Conservation (phyloP, 1,139 yeast genomes). For the Petasospora fabianii region DNA sequence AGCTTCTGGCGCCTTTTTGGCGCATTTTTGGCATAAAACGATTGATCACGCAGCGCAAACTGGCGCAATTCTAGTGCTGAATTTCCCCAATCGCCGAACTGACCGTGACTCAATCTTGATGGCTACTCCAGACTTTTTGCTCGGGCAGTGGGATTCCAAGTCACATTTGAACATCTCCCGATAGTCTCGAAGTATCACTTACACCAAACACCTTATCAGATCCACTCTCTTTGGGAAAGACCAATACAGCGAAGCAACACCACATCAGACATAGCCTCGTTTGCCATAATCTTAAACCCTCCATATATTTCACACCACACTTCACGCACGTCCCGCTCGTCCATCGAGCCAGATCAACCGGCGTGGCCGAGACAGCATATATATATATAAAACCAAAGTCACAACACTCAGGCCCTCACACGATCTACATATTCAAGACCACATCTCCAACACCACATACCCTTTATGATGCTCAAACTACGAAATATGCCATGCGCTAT, state of each 20-base stretch:
- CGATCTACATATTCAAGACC: background rate
- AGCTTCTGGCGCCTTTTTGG: too few relatives aligned
- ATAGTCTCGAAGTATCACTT: too few relatives aligned
- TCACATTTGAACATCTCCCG: too few relatives aligned
- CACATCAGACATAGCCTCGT: background rate
- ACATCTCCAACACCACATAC: background rate
- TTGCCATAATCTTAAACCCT: background rate
- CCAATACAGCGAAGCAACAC: background rate
- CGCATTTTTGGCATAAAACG: too few relatives aligned
- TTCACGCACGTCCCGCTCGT: constrained; percentile 9
- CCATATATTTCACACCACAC: too few relatives aligned
- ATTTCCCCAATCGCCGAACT: too few relatives aligned
- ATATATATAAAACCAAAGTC: background rate
- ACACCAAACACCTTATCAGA: too few relatives aligned
- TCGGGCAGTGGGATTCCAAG: background rate
- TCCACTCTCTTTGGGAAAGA: background rate
- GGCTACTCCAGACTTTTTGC: background rate
- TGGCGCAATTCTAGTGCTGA: too few relatives aligned
- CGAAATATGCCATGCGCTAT: background rate
- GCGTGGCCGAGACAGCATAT: too few relatives aligned
- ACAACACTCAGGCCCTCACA: too few relatives aligned
- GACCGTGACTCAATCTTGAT: too few relatives aligned
- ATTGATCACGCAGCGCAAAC: too few relatives aligned
- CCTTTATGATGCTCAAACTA: background rate
- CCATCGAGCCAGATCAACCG: background rate